These are phyloP conservation scores for Cryphonectria naterciae DNA, from an alignment of 2,329 filamentous ascomycete genomes.

Conservation along the genomic window DNA sequence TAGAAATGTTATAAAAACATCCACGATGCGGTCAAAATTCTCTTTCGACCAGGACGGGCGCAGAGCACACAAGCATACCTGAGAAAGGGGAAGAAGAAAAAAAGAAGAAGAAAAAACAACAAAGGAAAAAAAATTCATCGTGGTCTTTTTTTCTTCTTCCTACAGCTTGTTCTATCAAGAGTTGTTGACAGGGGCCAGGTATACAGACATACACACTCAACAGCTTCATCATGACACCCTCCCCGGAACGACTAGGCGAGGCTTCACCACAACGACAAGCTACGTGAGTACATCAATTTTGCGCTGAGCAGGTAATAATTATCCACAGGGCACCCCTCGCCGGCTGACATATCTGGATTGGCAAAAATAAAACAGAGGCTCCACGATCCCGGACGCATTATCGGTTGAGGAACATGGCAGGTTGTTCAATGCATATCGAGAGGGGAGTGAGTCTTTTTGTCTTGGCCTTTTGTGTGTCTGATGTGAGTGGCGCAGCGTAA, in stretches of 20 bases:
- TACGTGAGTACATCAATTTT: background rate
- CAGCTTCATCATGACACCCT: slow-evolving; percentile 1
- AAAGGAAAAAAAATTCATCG: background rate
- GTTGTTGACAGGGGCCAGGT: background rate
- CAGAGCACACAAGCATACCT: background rate
- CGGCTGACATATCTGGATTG: background rate
- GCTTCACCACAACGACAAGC: background rate
- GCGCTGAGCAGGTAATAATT: background rate
- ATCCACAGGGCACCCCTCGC: background rate
- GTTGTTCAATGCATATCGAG: slow-evolving; percentile 14
- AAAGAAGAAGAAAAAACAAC: background rate
- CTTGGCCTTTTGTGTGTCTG: background rate
- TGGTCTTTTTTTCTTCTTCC: background rate
- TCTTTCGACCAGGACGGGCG: background rate
- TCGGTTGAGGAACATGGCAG: slow-evolving; percentile 16
- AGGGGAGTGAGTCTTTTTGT: slow-evolving; percentile 11
- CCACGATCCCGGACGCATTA: slow-evolving; percentile 13
- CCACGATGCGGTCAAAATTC: slow-evolving; percentile 6
- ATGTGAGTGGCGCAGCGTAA: background rate
- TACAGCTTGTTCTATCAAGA: background rate
- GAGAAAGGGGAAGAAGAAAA: background rate
- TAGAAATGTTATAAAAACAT: slow-evolving; percentile 2
- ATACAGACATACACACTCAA: background rate
- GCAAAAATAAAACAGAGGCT: background rate
- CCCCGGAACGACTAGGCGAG: background rate